These are phyloP conservation scores for Cylindrotheca closterium DNA, from an alignment of 108 stramenopile genomes.

Conservation along the genomic window DNA sequence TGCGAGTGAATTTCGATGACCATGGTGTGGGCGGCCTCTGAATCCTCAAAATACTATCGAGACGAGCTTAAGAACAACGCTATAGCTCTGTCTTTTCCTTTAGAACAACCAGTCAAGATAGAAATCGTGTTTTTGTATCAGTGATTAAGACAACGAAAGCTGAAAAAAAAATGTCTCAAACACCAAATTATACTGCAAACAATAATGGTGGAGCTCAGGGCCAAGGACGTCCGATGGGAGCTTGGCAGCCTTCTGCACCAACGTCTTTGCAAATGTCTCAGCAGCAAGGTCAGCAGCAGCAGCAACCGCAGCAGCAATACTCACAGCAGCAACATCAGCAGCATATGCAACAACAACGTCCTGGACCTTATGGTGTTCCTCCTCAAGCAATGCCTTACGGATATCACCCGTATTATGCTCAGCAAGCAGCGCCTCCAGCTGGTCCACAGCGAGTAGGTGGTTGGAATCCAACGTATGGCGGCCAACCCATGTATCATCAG, in stretches of 20 bases:
- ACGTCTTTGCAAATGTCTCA: conserved; percentile 27
- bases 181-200: conserved; percentile 1
- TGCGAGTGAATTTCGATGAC: too few relatives aligned
- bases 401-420: conserved; percentile 12
- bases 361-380: conserved; percentile 15
- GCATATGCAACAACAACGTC: conserved; percentile 14
- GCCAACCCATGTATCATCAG: conserved; percentile 3
- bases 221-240: conserved; percentile 23
- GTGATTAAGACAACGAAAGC: too few relatives aligned
- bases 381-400: conserved; percentile 19
- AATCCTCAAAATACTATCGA: too few relatives aligned
- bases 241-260: conserved; percentile 39
- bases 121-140: too few relatives aligned
- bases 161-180: too few relatives aligned
- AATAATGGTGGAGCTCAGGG: not conserved
- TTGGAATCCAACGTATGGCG: conserved; percentile 29
- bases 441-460: conserved; percentile 5
- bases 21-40: too few relatives aligned
- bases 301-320: conserved; percentile 25
- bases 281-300: conserved; percentile 21
- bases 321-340: conserved; percentile 15
- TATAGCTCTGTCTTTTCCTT: too few relatives aligned
- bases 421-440: not conserved
- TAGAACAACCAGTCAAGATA: too few relatives aligned
- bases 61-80: too few relatives aligned